Evolutionary conservation across 129 eudicot genomes (phyloP).

Genomic region (Centrapalus pauciflorus): DNA sequence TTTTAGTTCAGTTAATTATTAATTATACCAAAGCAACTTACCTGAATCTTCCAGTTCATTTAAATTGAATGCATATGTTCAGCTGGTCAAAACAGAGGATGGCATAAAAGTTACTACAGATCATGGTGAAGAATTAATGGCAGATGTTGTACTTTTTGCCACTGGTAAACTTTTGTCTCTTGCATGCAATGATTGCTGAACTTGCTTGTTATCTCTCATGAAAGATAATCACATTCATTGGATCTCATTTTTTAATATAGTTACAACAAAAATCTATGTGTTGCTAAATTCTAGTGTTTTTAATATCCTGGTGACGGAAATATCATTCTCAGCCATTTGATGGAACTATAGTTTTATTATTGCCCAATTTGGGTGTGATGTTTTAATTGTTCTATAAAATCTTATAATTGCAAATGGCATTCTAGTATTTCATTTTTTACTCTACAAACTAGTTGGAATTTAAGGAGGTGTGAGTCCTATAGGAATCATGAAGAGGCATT

Average conservation of each 20-base stretch:
- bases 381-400: neutral
- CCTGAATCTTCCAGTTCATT: neutral
- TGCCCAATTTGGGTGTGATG: constrained; percentile 4
- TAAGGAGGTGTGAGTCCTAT: no score
- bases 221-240: neutral
- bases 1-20: neutral
- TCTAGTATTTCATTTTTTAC: neutral
- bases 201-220: neutral
- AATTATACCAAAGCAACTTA: neutral
- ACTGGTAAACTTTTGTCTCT: constrained; percentile 55
- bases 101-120: constrained; percentile 87
- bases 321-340: constrained; percentile 7
- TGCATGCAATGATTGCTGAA: neutral
- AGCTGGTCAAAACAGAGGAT: constrained; percentile 78
- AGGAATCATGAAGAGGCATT: no score
- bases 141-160: constrained; percentile 96
- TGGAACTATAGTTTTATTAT: neutral
- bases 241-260: neutral
- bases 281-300: neutral
- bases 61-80: constrained; percentile 20
- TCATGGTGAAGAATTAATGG: constrained; percentile 88
- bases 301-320: neutral
- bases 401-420: neutral
- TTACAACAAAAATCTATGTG: neutral
- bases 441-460: no score